Evolutionary conservation across 2,329 filamentous ascomycete species (phyloP), one percentile per base, ranked within the genome.

Genomic region (Colletotrichum horii): DNA sequence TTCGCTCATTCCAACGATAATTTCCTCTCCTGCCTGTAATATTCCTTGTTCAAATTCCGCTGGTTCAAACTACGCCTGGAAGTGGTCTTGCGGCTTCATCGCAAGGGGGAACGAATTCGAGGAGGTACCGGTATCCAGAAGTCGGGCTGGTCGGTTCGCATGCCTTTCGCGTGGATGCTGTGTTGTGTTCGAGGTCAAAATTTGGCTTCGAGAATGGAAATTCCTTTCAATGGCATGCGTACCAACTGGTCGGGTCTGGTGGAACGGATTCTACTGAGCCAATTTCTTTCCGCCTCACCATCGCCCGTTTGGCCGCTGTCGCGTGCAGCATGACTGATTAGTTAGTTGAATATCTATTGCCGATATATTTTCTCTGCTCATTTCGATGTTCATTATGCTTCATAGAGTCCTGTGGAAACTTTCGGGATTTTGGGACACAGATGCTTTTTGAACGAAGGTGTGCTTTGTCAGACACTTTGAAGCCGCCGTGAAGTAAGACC

Each of bases 381-480:
- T n/a, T 43, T 3, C 36, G 36, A 16, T 4, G 36, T 5, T 16
- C 8, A 16, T 16, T 36, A 4, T 15, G 15, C 16, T 8, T 38
- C 8, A 38, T 4, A 1, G 19, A n/a, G 19, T 43, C 8, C 12
- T 9, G 0, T 0, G 1, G n/a, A 9, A 14, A 1, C n/a, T 1
- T 48, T 3, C 3, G 6, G n/a, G n/a, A 5, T 1, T 6, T 12
- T 48, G 43, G 6, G 19, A 7, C 2, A 22, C 9, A 48, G 5
- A 48, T 48, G 0, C 19, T 5, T 43, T 7, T 43, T 6, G 4
- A n/a, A n/a, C 1, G 9, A 12, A n/a, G 19, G 11, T 3, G 43
- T 3, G 12, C 3, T n/a, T 48, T 3, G 8, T n/a, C 3, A 4
- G 19, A 6, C 3, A 2, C 19, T 48, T 2, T 22, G 43, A 1